A percentile compares a stretch with the other conserved stretches of the same genome.
phyloP scores from a whole-genome alignment of 2,329 filamentous ascomycete genomes.

The Pseudophaeomoniella oleicola region DNA sequence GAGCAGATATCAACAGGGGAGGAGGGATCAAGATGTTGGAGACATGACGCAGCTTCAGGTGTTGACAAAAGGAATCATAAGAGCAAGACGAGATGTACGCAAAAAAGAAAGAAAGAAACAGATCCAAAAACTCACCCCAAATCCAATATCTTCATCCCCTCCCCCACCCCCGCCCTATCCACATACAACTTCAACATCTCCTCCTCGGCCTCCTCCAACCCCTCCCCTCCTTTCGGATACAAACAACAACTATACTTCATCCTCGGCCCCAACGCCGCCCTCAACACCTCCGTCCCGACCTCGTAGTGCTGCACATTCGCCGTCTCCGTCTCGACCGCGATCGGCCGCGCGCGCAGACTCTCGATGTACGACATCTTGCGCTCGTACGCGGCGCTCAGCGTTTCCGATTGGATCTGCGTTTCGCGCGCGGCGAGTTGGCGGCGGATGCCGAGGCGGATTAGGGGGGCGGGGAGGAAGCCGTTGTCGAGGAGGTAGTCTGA shows the following conservation, averaged over 20 bases:
- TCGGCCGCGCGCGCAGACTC: slow-evolving; percentile 43
- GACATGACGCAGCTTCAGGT: too few relatives aligned
- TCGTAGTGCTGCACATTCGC: slow-evolving; percentile 62
- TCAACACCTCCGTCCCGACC: slow-evolving; percentile 50
- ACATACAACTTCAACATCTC: slow-evolving; percentile 52
- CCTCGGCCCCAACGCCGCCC: slow-evolving; percentile 46
- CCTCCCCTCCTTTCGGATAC: slow-evolving; percentile 48
- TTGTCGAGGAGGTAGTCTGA: slow-evolving; percentile 49
- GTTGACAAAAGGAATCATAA: too few relatives aligned
- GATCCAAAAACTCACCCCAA: slow-evolving; percentile 32
- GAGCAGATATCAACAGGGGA: too few relatives aligned
- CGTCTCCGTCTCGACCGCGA: slow-evolving; percentile 51
- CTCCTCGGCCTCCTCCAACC: slow-evolving; percentile 50
- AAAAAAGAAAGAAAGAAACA: slow-evolving; percentile 4
- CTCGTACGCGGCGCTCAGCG: slow-evolving; percentile 37
- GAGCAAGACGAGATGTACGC: too few relatives aligned
- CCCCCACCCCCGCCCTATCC: slow-evolving; percentile 41
- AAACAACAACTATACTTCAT: slow-evolving; percentile 62
- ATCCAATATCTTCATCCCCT: slow-evolving; percentile 49
- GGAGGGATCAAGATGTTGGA: too few relatives aligned
- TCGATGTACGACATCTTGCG: slow-evolving; percentile 52
- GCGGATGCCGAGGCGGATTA: slow-evolving; percentile 52
- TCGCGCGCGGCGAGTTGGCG: slow-evolving; percentile 50
- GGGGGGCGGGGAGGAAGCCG: slow-evolving; percentile 47
- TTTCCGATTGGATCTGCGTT: slow-evolving; percentile 36